phyloP scores from a whole-genome alignment of 805 yeast genomes.

The Myxozyma mucilagina region DNA sequence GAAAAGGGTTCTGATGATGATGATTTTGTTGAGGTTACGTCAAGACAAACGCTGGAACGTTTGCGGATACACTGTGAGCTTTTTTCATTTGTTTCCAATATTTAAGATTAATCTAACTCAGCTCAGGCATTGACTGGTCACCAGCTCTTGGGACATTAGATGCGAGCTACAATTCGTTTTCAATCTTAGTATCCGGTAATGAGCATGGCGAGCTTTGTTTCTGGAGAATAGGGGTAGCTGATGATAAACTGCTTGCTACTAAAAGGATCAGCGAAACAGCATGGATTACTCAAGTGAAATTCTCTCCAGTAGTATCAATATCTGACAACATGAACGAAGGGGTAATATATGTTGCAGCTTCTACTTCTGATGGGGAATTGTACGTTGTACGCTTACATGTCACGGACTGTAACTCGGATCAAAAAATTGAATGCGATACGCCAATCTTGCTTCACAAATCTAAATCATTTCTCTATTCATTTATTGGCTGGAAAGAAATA shows the following conservation, averaged over 20 bases:
- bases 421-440: not conserved
- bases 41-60: not conserved
- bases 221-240: slow-evolving; percentile 8
- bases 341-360: not conserved
- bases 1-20: not conserved
- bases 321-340: not conserved
- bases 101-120: not conserved
- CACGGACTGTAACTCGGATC: not conserved
- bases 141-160: not conserved
- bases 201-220: slow-evolving; percentile 19
- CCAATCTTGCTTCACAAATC: not conserved
- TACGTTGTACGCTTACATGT: not conserved
- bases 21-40: not conserved
- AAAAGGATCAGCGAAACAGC: not conserved
- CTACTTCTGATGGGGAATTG: not conserved
- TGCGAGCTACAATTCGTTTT: not conserved
- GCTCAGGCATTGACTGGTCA: slow-evolving; percentile 24
- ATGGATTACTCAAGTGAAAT: slow-evolving; percentile 23
- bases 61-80: slow-evolving; percentile 19
- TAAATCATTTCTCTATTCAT: too few species aligned
- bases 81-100: not conserved
- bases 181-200: slow-evolving; percentile 26
- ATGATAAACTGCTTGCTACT: not conserved
- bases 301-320: slow-evolving; percentile 11
- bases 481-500: too few species aligned